These are phyloP conservation scores for Aspergillus amoenus DNA, from an alignment of 2,329 filamentous ascomycete species.

Conservation along the genomic window DNA sequence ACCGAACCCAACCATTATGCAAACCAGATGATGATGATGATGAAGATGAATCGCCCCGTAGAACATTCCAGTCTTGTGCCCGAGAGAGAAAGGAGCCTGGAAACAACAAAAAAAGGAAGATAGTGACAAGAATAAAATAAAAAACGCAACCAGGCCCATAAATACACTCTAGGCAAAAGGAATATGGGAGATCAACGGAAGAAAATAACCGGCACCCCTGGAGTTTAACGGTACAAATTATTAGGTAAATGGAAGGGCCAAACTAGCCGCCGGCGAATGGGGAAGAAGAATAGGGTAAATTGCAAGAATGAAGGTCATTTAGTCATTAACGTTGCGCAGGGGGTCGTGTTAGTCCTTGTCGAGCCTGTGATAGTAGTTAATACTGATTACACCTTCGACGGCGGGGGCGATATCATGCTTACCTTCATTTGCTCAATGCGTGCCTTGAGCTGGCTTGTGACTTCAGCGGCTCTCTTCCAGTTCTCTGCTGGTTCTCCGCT, in stretches of 20 bases:
- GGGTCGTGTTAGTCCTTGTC: constrained; percentile 45
- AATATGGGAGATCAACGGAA: constrained; percentile 1
- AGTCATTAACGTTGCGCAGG: constrained; percentile 36
- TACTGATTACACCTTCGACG: not conserved
- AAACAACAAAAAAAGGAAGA: not conserved
- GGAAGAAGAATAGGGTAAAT: constrained; percentile 5
- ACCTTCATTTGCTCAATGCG: constrained; percentile 98
- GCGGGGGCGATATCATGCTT: constrained; percentile 4
- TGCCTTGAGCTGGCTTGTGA: constrained; percentile 95
- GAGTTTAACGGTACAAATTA: constrained; percentile 3
- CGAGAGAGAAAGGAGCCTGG: not conserved
- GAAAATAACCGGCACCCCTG: not conserved
- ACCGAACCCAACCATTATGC: constrained; percentile 15
- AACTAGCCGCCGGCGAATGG: constrained; percentile 5
- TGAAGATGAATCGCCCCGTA: not conserved
- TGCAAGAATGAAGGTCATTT: constrained; percentile 23
- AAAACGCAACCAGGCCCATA: not conserved
- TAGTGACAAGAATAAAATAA: not conserved
- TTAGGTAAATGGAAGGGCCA: constrained; percentile 6
- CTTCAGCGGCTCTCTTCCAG: constrained; percentile 95
- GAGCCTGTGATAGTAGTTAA: constrained; percentile 34
- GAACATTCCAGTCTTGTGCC: constrained; percentile 5
- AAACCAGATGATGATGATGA: constrained; percentile 13
- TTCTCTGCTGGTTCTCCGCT: constrained; percentile 70
- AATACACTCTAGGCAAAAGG: not conserved